Conservation (phyloP, 768 basidiomycete genomes). For the Steccherinum ochraceum region DNA sequence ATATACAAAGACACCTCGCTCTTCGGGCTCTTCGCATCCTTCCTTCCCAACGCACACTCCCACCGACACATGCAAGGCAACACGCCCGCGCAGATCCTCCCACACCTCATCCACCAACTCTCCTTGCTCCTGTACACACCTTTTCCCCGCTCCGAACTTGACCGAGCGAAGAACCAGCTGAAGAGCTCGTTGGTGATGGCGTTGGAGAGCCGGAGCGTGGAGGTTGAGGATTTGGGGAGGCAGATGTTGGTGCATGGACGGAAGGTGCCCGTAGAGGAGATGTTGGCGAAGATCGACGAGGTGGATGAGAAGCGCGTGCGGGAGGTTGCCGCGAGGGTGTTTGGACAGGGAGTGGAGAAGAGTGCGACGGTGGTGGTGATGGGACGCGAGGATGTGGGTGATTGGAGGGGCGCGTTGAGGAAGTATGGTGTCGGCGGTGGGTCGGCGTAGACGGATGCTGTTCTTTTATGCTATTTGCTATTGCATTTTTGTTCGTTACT, state of each 20-base stretch:
- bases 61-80: constrained; percentile 51
- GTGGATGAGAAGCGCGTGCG: constrained; percentile 66
- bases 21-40: constrained; percentile 87
- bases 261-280: constrained; percentile 83
- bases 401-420: constrained; percentile 54
- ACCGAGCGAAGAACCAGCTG: constrained; percentile 91
- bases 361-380: constrained; percentile 78
- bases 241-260: constrained; percentile 87
- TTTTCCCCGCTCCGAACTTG: constrained; percentile 63
- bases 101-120: constrained; percentile 84
- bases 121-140: constrained; percentile 65
- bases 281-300: constrained; percentile 80
- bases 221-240: constrained; percentile 86
- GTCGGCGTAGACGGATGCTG: constrained; percentile 4
- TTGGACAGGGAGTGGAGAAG: constrained; percentile 55
- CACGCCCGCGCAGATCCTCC: constrained; percentile 65
- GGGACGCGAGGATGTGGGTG: constrained; percentile 74
- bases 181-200: constrained; percentile 93
- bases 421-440: constrained; percentile 66
- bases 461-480: background rate
- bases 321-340: constrained; percentile 70
- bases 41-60: constrained; percentile 53
- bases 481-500: too few species aligned
- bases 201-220: constrained; percentile 77
- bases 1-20: constrained; percentile 93